Evolutionary conservation across 305 asterid species (phyloP).

Genomic region (Plantago coronopus): DNA sequence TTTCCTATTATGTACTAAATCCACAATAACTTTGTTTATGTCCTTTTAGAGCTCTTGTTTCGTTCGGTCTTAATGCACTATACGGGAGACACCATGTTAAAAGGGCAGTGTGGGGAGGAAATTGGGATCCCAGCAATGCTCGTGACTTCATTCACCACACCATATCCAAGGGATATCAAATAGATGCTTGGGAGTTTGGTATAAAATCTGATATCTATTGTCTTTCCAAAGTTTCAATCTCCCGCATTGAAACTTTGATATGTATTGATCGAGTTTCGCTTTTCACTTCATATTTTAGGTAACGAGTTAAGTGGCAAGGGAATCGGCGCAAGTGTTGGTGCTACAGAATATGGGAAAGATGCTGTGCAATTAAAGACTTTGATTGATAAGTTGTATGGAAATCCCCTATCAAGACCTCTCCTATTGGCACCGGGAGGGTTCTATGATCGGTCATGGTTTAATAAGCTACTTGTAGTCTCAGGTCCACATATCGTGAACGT

Average conservation of each 20-base stretch:
- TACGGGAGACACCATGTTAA: slow-evolving; percentile 56
- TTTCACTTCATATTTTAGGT: slow-evolving; percentile 40
- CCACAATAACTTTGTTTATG: slow-evolving; percentile 4
- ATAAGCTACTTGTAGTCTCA: slow-evolving; percentile 57
- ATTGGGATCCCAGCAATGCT: slow-evolving; percentile 76
- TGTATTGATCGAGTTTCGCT: slow-evolving; percentile 3
- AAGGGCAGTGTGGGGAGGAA: slow-evolving; percentile 61
- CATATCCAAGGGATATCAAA: slow-evolving; percentile 60
- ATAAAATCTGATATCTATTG: slow-evolving; percentile 18
- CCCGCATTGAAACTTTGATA: slow-evolving; percentile 12
- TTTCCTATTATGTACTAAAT: background rate
- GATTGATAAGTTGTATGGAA: slow-evolving; percentile 42
- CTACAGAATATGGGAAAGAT: slow-evolving; percentile 75
- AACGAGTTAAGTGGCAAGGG: slow-evolving; percentile 88
- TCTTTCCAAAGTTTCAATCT: slow-evolving; percentile 7
- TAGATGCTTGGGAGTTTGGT: slow-evolving; percentile 95
- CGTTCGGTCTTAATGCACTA: slow-evolving; percentile 88
- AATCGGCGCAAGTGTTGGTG: slow-evolving; percentile 68
- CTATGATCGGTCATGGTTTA: slow-evolving; percentile 72
- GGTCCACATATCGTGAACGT: slow-evolving; percentile 55
- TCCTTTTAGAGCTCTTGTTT: slow-evolving; percentile 57
- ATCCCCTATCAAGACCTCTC: slow-evolving; percentile 39
- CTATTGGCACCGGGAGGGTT: slow-evolving; percentile 93
- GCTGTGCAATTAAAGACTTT: slow-evolving; percentile 41
- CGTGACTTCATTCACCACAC: slow-evolving; percentile 72